Evolutionary conservation across 2,329 filamentous ascomycete species (phyloP), one percentile per base, ranked within the genome.

Genomic region (Leptographium procerum): DNA sequence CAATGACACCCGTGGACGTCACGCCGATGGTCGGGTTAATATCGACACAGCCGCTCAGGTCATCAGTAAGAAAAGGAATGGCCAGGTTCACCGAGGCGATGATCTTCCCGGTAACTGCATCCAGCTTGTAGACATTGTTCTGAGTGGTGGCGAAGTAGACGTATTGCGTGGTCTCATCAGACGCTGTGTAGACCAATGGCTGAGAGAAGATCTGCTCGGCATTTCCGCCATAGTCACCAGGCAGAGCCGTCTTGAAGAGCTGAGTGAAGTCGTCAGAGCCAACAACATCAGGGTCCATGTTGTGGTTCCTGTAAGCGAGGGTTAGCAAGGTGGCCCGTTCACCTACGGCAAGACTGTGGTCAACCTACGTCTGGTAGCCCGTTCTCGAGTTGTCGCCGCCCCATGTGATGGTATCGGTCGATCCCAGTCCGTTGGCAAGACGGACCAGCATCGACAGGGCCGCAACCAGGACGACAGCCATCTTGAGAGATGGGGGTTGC

Each of bases 201-300:
- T 78, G 75, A 1, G 77, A 74, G 64, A 73, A 80, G 61, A 84
- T 73, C 62, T 81, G 76, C 65, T 84, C 82, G 1, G 70, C 59
- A 2, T 69, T 69, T 19, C 73, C 73, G 43, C 74, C 73, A 66
- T 81, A 84, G 22, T 69, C 73, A 7, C 81, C 81, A 0, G 80
- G 78, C 1, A 84, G 71, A 0, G 64, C 53, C 0, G 76, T 77
- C 63, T 72, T 75, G 71, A 81, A 84, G 9, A 83, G 68, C 60
- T 81, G 76, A 24, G 75, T 78, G 62, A 84, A 85, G 55, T 79
- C 73, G 3, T 75, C 68, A 58, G 78, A 80, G 47, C 72, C 75
- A 2, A 85, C 80, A 10, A 84, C 70, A 16, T 77, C 72, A 1
- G 82, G 82, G 64, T 85, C 80, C 76, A 85, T 80, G 68, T 85